Base-by-base conservation (phyloP, 2,329 filamentous ascomycete species). In the Emericellopsis cladophorae region DNA sequence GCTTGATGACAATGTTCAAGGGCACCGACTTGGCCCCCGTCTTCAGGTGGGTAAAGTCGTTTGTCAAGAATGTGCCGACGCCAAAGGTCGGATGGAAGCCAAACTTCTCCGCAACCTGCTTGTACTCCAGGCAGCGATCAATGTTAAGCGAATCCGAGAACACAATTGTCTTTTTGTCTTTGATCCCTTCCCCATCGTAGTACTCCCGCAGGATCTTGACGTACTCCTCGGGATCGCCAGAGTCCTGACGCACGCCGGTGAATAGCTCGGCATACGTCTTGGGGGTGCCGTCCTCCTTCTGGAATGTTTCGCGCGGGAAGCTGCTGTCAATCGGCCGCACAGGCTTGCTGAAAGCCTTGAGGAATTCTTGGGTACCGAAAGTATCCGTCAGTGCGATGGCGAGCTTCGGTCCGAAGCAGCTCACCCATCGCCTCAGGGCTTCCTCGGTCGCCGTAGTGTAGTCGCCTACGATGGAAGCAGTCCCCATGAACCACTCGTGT, bases 401-500 rank as follows among this genome's bases (percentile, higher is more conserved):
- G 26, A 95, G 72, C 29, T 90, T 81, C 31, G 72, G 79, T 4
- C 92, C 92, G 56, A 95, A 98, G 45, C 85, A 94, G 40, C 81
- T 79, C 29, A 94, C 76, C 92, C 92, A 98, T 57, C 93, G 87
- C 43, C 78, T 72, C 49, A 98, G 66, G 0, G 87, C 89, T 47
- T 81, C 73, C 58, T 94, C 87, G 31, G 89, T 94, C 4, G 92
- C 89, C 46, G 74, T 70, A 50, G 78, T 74, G 56, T 98, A 98
- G 61, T 95, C 76, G 46, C 86, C 74, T 5, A 82, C 85, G 50
- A 95, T 87, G 32, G 92, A 89, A 1, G 92, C 92, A 46, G 94
- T 90, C 34, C 87, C 89, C 92, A 98, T 98, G 67, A 95, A 96
- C 92, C 92, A 98, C 64, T 98, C 92, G 55, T 98, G 92, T 1